phyloP scores from a whole-genome alignment of 148 eudicot species.

The Tetragonia tetragonoides region DNA sequence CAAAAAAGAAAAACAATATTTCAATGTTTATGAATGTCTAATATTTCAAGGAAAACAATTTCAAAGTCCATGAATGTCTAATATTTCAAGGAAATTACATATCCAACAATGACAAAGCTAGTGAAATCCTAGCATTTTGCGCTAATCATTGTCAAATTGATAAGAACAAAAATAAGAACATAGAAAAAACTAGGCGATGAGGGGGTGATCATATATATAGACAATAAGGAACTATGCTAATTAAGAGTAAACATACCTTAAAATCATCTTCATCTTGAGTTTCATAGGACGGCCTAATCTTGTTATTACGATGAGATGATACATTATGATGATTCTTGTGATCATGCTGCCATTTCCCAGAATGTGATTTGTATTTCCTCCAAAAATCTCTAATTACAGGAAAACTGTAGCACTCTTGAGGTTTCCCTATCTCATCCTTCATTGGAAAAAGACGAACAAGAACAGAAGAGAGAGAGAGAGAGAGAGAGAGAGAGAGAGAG shows the following conservation, averaged over 20 bases:
- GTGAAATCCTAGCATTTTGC: no score
- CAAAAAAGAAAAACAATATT: no score
- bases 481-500: neutral
- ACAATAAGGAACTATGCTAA: no score
- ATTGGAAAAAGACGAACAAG: constrained; percentile 1
- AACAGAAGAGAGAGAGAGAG: neutral
- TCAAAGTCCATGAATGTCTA: no score
- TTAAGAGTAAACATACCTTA: constrained; percentile 15
- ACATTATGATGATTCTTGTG: constrained; percentile 7
- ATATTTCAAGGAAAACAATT: no score
- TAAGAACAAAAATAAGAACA: no score
- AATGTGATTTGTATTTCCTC: constrained; percentile 14
- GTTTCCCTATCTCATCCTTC: neutral
- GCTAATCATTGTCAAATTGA: neutral
- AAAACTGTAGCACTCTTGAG: constrained; percentile 14
- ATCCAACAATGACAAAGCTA: no score
- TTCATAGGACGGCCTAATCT: constrained; percentile 8
- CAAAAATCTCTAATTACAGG: constrained; percentile 3
- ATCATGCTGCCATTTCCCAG: constrained; percentile 8
- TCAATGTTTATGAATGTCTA: no score
- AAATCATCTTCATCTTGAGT: neutral
- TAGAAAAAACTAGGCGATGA: neutral
- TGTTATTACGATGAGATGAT: constrained; percentile 1
- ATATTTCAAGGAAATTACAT: no score
- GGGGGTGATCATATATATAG: neutral